Conservation (phyloP, 495 filamentous ascomycete genomes). For the Penicillium pancosmium region DNA sequence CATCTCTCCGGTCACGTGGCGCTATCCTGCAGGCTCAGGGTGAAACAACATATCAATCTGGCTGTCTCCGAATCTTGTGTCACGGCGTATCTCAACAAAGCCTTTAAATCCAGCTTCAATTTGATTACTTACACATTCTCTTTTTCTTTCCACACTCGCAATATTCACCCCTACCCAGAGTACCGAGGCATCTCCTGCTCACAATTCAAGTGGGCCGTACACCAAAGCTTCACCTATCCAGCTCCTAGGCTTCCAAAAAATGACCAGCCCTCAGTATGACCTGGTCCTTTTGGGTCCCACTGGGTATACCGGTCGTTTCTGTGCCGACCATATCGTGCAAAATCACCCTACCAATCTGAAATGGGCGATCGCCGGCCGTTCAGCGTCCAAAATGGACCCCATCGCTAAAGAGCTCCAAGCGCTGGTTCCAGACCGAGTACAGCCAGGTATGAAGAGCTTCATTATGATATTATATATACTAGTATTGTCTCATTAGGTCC, state of each 20-base stretch:
- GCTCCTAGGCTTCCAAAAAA: constrained; percentile 14
- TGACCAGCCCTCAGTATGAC: constrained; percentile 70
- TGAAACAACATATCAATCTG: constrained; percentile 1
- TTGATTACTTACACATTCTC: background rate
- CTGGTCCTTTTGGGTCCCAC: constrained; percentile 80
- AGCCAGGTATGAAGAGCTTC: constrained; percentile 56
- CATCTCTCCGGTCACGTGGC: constrained; percentile 26
- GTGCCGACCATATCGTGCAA: constrained; percentile 74
- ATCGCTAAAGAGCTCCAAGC: constrained; percentile 66
- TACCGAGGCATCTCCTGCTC: background rate
- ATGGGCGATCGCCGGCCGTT: constrained; percentile 91
- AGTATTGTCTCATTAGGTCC: background rate
- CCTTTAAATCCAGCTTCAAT: background rate
- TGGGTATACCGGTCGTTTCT: constrained; percentile 84
- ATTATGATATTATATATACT: background rate
- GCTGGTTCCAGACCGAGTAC: constrained; percentile 68
- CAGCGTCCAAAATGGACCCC: constrained; percentile 67
- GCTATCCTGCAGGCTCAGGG: background rate
- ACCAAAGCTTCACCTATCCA: constrained; percentile 14
- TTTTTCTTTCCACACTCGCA: background rate
- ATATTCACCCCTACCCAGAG: background rate
- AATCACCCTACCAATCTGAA: constrained; percentile 76
- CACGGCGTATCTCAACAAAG: background rate
- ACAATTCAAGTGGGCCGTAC: constrained; percentile 2
- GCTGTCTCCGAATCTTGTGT: background rate